These are phyloP conservation scores for Diplodia mutila DNA, from an alignment of 2,329 filamentous ascomycete species.

Conservation along the genomic window DNA sequence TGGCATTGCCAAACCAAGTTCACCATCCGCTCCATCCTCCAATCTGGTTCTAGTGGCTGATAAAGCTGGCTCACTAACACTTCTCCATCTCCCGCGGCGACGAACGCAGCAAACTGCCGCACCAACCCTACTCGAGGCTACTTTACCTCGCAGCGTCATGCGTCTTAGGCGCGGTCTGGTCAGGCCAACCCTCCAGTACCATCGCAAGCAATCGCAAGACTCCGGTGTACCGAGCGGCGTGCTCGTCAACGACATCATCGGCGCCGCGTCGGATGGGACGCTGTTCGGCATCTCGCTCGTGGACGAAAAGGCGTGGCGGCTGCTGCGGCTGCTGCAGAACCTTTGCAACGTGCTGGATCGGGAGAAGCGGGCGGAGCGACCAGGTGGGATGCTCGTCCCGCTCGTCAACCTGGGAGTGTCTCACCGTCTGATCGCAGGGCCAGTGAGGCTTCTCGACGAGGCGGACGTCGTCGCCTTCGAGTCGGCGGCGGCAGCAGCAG, in stretches of 20 bases:
- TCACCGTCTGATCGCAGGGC: constrained; percentile 6
- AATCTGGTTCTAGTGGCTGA: constrained; percentile 40
- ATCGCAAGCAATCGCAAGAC: constrained; percentile 17
- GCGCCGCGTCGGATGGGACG: constrained; percentile 56
- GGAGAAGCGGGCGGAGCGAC: constrained; percentile 1
- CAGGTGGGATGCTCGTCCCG: constrained; percentile 31
- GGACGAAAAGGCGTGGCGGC: constrained; percentile 62
- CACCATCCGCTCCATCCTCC: neutral
- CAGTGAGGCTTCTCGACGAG: constrained; percentile 13
- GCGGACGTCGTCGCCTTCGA: neutral
- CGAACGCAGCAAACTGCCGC: constrained; percentile 34
- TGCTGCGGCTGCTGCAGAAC: constrained; percentile 75
- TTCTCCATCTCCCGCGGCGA: constrained; percentile 35
- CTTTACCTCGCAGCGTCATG: constrained; percentile 46
- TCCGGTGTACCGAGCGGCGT: constrained; percentile 40
- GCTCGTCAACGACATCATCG: constrained; percentile 52
- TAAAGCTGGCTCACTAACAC: constrained; percentile 38
- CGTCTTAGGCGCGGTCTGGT: constrained; percentile 57
- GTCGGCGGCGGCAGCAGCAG: neutral
- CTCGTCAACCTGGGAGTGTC: constrained; percentile 25
- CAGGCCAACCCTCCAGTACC: constrained; percentile 36
- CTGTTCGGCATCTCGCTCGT: constrained; percentile 67
- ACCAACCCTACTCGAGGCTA: constrained; percentile 47
- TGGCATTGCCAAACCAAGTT: neutral
- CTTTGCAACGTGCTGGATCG: constrained; percentile 46